Evolutionary conservation across 2,329 filamentous ascomycete species (phyloP).

Genomic region (Alternaria conjuncta): DNA sequence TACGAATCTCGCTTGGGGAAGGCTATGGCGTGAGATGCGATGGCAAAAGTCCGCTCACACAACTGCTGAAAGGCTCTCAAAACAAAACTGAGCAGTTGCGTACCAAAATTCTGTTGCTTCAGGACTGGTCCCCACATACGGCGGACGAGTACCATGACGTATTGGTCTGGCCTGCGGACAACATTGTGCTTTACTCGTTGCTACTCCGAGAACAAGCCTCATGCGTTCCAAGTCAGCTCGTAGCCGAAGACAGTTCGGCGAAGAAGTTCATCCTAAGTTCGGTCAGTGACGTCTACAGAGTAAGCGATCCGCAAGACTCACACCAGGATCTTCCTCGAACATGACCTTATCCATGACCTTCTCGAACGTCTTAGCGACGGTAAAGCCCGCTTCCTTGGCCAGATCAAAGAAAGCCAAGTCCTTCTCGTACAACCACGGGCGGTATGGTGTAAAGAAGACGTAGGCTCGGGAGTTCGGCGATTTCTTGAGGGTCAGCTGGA

Average conservation of each 20-base stretch:
- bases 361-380: slow-evolving; percentile 81
- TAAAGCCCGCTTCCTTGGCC: slow-evolving; percentile 72
- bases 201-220: background rate
- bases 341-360: slow-evolving; percentile 83
- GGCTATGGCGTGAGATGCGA: background rate
- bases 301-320: slow-evolving; percentile 45
- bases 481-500: slow-evolving; percentile 70
- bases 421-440: slow-evolving; percentile 86
- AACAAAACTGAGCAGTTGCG: background rate
- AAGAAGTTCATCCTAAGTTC: slow-evolving; percentile 70
- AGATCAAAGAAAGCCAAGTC: slow-evolving; percentile 88
- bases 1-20: background rate
- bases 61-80: background rate
- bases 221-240: slow-evolving; percentile 66
- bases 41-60: background rate
- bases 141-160: background rate
- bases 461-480: slow-evolving; percentile 67
- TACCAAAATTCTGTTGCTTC: background rate
- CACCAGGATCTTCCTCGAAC: slow-evolving; percentile 86
- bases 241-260: slow-evolving; percentile 85
- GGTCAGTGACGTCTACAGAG: background rate
- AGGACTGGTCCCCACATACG: background rate
- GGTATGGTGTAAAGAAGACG: slow-evolving; percentile 93
- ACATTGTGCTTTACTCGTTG: background rate
- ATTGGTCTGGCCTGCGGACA: background rate